Conservation (phyloP, 2,329 filamentous ascomycete species). For the Talaromyces islandicus region DNA sequence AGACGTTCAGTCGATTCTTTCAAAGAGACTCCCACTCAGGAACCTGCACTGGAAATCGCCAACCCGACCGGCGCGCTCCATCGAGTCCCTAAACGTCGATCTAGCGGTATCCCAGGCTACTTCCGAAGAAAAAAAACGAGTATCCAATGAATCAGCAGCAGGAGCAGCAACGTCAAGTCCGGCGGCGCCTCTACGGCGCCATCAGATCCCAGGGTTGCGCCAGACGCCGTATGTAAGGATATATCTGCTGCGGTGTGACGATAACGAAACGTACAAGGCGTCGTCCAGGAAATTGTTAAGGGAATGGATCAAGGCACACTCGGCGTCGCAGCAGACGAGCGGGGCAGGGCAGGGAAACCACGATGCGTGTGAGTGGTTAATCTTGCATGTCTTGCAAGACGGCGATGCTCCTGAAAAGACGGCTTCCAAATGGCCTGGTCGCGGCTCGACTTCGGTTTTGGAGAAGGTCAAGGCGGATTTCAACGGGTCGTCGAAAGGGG, state of each 20-base stretch:
- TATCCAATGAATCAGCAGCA: slow-evolving; percentile 31
- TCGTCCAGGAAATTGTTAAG: slow-evolving; percentile 70
- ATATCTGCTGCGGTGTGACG: slow-evolving; percentile 84
- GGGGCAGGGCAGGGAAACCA: slow-evolving; percentile 72
- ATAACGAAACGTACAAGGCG: slow-evolving; percentile 88
- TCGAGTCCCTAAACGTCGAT: slow-evolving; percentile 86
- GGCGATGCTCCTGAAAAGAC: slow-evolving; percentile 62
- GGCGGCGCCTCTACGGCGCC: slow-evolving; percentile 54
- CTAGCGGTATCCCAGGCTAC: slow-evolving; percentile 59
- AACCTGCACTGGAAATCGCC: slow-evolving; percentile 98
- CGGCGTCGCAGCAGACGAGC: slow-evolving; percentile 48
- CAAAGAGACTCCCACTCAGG: slow-evolving; percentile 72
- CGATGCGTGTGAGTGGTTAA: slow-evolving; percentile 93
- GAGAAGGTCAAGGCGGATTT: slow-evolving; percentile 91
- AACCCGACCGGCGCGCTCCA: slow-evolving; percentile 82
- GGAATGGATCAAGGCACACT: slow-evolving; percentile 84
- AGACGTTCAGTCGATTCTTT: slow-evolving; percentile 69
- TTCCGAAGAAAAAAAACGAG: slow-evolving; percentile 29
- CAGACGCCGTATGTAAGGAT: slow-evolving; percentile 92
- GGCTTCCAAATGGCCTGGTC: slow-evolving; percentile 68
- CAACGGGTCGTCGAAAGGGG: slow-evolving; percentile 67
- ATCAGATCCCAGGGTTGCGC: slow-evolving; percentile 90
- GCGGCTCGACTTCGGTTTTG: slow-evolving; percentile 71
- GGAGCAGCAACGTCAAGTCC: slow-evolving; percentile 16
- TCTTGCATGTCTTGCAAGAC: slow-evolving; percentile 88